Base-by-base conservation (phyloP, 768 basidiomycete genomes). In the Pisolithus albus region DNA sequence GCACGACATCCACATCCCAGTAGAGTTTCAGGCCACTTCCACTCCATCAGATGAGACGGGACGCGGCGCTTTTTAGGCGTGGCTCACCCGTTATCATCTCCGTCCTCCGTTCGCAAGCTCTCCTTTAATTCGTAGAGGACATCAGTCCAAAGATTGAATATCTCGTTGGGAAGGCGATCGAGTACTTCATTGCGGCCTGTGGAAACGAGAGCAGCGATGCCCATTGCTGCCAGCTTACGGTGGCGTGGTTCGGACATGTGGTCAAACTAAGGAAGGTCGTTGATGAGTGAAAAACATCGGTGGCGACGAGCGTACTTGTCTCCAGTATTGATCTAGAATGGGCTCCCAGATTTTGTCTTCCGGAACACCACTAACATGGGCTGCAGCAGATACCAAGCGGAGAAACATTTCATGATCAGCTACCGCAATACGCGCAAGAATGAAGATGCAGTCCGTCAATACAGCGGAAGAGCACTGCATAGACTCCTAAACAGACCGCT, bases 41-140 rank as follows among this genome's bases (percentile, higher is more conserved):
- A 47, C 10, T 10, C 41, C 19, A 8, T 54, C 18, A 52, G 46
- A 48, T 26, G 46, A 19, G 36, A 3, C 26, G 23, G 44, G 13
- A 37, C n/a, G 16, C 15, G 9, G 2, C 2, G 13, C 10, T 48
- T 10, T 5, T 30, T 15, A 28, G 2, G 24, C 9, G 26, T 34
- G 23, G 64, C 61, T 57, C 38, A 70, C 74, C 62, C 61, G n/a
- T 64, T 66, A 53, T 70, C 71, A 16, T 72, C 72, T 44, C 69
- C 62, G 16, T 67, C 65, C 1, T 61, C 59, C 21, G 63, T 62
- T 24, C 62, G 70, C 56, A 75, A 70, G 7, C 81, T 81, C 66
- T 94, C 92, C 61, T 83, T 86, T 47, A 93, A 75, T 64, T 93
- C 91, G 13, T 84, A 86, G 49, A 94, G 83, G 5, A 93, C 92